These are phyloP conservation scores for Tricholoma matsutake DNA, from an alignment of 768 basidiomycete genomes.

Conservation along the genomic window DNA sequence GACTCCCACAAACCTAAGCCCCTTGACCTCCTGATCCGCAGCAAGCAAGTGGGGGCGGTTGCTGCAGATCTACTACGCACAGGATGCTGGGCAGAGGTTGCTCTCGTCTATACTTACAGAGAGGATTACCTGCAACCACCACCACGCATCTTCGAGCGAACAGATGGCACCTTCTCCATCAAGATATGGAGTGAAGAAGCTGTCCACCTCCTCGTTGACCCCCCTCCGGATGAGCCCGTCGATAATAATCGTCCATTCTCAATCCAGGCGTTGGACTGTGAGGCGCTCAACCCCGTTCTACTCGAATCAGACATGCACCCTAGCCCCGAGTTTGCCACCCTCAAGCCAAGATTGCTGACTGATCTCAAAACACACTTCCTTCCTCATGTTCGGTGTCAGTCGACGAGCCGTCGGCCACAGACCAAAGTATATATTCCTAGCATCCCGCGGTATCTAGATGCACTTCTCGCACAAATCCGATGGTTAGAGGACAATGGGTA, in stretches of 20 bases:
- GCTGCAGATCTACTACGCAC: constrained; percentile 13
- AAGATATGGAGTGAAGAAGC: constrained; percentile 14
- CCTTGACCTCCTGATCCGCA: constrained; percentile 15
- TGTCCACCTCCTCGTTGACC: constrained; percentile 4
- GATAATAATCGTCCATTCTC: background rate
- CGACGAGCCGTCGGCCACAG: constrained; percentile 12
- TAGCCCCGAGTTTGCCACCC: constrained; percentile 10
- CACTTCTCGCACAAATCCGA: constrained; percentile 12
- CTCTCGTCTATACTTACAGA: constrained; percentile 4
- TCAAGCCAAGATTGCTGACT: constrained; percentile 16
- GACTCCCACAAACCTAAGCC: constrained; percentile 8
- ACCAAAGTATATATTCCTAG: constrained; percentile 4
- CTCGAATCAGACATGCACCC: constrained; percentile 16
- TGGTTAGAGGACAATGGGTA: constrained; percentile 13
- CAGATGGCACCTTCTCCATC: constrained; percentile 7
- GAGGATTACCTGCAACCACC: constrained; percentile 13
- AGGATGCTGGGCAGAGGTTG: constrained; percentile 9
- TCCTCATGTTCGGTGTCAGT: constrained; percentile 14
- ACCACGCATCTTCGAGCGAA: constrained; percentile 12
- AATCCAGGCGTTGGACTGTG: constrained; percentile 6
- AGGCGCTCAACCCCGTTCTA: constrained; percentile 14
- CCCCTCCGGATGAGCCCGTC: constrained; percentile 1
- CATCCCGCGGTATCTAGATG: constrained; percentile 11
- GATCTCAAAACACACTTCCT: constrained; percentile 11
- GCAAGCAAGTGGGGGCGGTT: constrained; percentile 9